Percentiles rank a stretch among this genome's conserved stretches.
Evolutionary conservation across 2,329 filamentous ascomycete species (phyloP).

Genomic region (Penicillium expansum): DNA sequence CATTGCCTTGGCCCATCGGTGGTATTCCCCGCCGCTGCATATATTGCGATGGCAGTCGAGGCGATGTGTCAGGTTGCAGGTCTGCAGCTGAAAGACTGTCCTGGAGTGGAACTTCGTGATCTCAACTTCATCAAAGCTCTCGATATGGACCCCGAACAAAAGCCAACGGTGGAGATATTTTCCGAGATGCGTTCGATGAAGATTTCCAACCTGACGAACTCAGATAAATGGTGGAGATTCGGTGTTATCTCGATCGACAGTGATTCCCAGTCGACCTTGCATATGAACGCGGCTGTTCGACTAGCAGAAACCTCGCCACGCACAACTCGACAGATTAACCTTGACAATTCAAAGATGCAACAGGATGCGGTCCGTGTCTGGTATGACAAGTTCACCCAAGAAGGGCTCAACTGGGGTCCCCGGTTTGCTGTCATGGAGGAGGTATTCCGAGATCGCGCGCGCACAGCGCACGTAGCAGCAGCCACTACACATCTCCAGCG

Average conservation of each 20-base stretch:
- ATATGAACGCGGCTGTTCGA: neutral
- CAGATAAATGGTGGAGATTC: neutral
- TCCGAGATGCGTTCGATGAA: neutral
- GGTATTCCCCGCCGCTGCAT: slow-evolving; percentile 37
- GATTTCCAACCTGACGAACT: neutral
- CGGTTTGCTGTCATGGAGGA: slow-evolving; percentile 1
- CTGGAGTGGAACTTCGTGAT: neutral
- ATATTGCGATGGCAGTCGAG: slow-evolving; percentile 36
- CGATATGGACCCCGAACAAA: neutral
- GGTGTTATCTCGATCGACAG: neutral
- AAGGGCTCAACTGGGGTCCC: slow-evolving; percentile 9
- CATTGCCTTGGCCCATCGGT: slow-evolving; percentile 31
- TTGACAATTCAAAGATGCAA: neutral
- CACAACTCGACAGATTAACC: neutral
- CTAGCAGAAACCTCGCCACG: neutral
- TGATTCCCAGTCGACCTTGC: neutral
- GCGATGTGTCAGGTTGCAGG: slow-evolving; percentile 13
- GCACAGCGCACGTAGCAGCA: neutral
- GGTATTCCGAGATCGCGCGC: neutral
- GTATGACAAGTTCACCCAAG: slow-evolving; percentile 5
- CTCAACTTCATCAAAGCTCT: neutral
- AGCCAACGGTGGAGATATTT: neutral
- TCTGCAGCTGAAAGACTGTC: neutral
- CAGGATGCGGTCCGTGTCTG: slow-evolving; percentile 1
- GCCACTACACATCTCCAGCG: neutral